Evolutionary conservation across 2,329 filamentous ascomycete species (phyloP).

Genomic region (Orbilia javanica): DNA sequence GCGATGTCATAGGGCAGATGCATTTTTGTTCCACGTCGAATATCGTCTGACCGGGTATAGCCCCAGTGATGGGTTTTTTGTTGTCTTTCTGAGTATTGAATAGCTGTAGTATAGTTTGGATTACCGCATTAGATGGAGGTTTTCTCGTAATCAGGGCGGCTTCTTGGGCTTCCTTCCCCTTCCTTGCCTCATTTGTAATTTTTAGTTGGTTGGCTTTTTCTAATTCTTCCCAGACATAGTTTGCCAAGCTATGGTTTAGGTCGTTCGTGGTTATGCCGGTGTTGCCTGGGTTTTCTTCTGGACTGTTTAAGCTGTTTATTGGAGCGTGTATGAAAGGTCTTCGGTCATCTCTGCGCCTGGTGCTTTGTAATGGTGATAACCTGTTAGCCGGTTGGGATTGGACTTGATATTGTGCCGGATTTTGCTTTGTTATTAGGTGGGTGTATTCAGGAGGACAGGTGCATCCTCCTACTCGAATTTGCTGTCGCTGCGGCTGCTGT

Average conservation of each 20-base stretch:
- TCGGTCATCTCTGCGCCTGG: background rate
- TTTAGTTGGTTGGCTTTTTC: background rate
- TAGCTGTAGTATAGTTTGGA: background rate
- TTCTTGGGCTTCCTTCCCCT: no score
- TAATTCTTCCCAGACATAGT: background rate
- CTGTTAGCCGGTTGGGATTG: no score
- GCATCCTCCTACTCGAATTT: background rate
- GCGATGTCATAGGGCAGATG: no score
- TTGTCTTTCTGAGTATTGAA: background rate
- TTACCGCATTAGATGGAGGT: background rate
- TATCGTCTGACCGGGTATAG: no score
- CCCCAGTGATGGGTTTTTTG: background rate
- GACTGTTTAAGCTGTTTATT: background rate
- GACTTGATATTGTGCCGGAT: no score
- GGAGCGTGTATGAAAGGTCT: background rate
- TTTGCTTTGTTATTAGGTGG: no score
- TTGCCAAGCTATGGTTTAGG: background rate
- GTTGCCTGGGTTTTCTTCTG: background rate
- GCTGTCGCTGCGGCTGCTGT: background rate
- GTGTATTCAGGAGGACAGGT: background rate
- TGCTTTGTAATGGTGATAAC: no score
- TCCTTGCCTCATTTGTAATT: no score
- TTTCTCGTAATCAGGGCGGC: background rate
- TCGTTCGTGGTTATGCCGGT: background rate
- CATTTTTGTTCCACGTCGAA: no score